These are phyloP conservation scores for Usnea hakonensis DNA, from an alignment of 495 filamentous ascomycete species.

Conservation along the genomic window DNA sequence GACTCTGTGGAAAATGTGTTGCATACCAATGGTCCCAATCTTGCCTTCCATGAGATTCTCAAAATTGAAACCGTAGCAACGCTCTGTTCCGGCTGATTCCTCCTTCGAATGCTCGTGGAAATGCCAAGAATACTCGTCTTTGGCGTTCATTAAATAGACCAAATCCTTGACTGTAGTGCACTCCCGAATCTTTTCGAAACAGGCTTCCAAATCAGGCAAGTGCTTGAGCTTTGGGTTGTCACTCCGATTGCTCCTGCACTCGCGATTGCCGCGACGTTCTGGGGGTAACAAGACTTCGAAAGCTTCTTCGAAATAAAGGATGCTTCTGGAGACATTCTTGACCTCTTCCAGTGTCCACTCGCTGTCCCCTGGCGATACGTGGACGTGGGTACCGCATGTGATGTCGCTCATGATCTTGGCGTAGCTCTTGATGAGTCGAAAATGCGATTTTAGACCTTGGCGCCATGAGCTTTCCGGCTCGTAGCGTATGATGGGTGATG, in stretches of 20 bases:
- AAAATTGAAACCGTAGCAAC: not conserved
- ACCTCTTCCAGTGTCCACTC: not conserved
- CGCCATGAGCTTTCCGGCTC: not conserved
- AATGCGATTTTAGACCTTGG: not conserved
- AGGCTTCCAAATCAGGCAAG: not conserved
- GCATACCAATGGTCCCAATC: not conserved
- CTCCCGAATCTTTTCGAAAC: not conserved
- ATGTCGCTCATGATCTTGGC: not conserved
- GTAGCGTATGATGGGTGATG: not conserved
- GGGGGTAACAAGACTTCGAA: not conserved
- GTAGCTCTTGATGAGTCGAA: not conserved
- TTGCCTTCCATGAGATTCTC: not conserved
- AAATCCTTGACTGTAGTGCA: not conserved
- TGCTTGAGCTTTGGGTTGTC: not conserved
- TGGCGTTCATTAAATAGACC: not conserved
- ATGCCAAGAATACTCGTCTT: not conserved
- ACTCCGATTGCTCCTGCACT: not conserved
- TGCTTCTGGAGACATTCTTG: not conserved
- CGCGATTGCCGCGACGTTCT: not conserved
- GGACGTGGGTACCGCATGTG: not conserved
- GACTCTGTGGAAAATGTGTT: not conserved
- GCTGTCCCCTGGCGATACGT: not conserved
- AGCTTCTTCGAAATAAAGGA: not conserved
- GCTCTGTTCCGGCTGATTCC: not conserved
- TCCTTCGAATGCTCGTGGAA: not conserved